Percentiles rank a stretch among this genome's conserved stretches.
Evolutionary conservation across 352 stramenopile species (phyloP).

Genomic region (Plasmopara muralis): DNA sequence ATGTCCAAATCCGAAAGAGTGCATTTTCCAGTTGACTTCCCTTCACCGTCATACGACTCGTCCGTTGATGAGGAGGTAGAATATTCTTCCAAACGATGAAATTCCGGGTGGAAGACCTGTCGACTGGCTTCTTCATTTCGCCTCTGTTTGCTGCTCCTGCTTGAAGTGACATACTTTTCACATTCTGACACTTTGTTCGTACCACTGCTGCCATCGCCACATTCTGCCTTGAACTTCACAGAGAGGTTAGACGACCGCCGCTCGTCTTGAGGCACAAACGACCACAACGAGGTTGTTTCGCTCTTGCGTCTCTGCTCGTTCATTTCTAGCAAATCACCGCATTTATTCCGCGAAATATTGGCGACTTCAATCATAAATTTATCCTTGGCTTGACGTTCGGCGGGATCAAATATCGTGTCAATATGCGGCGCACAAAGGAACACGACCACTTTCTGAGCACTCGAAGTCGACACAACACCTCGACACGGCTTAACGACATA

Average conservation of each 20-base stretch:
- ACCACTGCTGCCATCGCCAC: constrained; percentile 11
- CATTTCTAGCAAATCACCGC: constrained; percentile 31
- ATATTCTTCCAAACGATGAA: constrained; percentile 16
- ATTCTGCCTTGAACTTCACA: constrained; percentile 26
- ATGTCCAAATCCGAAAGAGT: constrained; percentile 19
- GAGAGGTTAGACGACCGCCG: constrained; percentile 36
- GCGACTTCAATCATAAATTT: constrained; percentile 67
- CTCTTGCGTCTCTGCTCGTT: constrained; percentile 30
- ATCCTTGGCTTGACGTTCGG: constrained; percentile 54
- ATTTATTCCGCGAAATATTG: constrained; percentile 34
- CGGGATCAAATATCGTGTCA: constrained; percentile 27
- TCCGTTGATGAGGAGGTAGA: constrained; percentile 13
- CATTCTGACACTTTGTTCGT: constrained; percentile 11
- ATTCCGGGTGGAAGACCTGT: constrained; percentile 16
- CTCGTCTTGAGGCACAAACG: constrained; percentile 16
- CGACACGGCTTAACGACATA: constrained; percentile 72
- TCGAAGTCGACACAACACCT: constrained; percentile 53
- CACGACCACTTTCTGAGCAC: constrained; percentile 54
- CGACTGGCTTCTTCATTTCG: constrained; percentile 3
- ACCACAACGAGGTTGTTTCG: constrained; percentile 44
- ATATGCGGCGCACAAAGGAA: constrained; percentile 37
- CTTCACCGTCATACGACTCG: constrained; percentile 7
- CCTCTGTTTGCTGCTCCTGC: constrained; percentile 5
- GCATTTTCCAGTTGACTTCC: constrained; percentile 1
- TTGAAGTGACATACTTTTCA: constrained; percentile 13